A percentile compares a stretch with the other conserved stretches of the same genome.
Evolutionary conservation across 2,329 filamentous ascomycete species (phyloP).

Genomic region (Calonectria crousiana): DNA sequence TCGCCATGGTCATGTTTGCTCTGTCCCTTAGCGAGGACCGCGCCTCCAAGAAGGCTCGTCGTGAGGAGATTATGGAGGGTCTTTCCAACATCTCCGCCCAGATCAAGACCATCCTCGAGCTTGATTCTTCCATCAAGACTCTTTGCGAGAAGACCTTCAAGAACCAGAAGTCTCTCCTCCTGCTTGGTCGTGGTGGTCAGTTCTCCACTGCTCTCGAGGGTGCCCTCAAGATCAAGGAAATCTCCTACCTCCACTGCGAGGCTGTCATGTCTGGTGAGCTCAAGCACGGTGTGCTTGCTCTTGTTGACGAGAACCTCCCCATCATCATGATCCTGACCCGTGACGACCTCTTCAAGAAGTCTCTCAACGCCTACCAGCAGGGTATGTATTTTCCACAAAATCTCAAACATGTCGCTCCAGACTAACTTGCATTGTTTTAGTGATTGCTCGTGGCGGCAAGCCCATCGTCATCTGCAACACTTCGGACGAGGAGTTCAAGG

Average conservation of each 20-base stretch:
- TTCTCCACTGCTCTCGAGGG: slow-evolving; percentile 97
- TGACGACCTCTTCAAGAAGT: slow-evolving; percentile 97
- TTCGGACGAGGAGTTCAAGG: slow-evolving; percentile 87
- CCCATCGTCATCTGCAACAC: slow-evolving; percentile 99
- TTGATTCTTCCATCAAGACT: slow-evolving; percentile 94
- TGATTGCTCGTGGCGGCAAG: slow-evolving; percentile 94
- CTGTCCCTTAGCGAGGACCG: slow-evolving; percentile 96
- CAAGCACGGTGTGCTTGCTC: slow-evolving; percentile 97
- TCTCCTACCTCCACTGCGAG: slow-evolving; percentile 99
- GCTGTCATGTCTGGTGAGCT: slow-evolving; percentile 99
- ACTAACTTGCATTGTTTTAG: slow-evolving; percentile 57
- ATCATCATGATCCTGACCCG: slow-evolving; percentile 99
- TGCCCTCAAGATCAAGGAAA: slow-evolving; percentile 99
- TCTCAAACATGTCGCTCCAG: not conserved
- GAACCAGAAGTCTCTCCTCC: slow-evolving; percentile 94
- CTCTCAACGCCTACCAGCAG: slow-evolving; percentile 99
- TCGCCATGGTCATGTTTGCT: slow-evolving; percentile 99
- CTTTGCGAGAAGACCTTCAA: slow-evolving; percentile 94
- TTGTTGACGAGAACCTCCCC: slow-evolving; percentile 97
- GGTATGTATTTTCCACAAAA: slow-evolving; percentile 62
- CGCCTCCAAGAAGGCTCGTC: slow-evolving; percentile 90
- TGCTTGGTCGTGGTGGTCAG: slow-evolving; percentile 95
- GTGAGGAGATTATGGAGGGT: slow-evolving; percentile 96
- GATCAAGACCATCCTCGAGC: slow-evolving; percentile 91
- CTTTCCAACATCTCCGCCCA: slow-evolving; percentile 88